Percentiles rank a stretch among this genome's conserved stretches.
Evolutionary conservation across 1,284 basidiomycete genomes (phyloP).

Genomic region (Cutaneotrichosporon cavernicola): DNA sequence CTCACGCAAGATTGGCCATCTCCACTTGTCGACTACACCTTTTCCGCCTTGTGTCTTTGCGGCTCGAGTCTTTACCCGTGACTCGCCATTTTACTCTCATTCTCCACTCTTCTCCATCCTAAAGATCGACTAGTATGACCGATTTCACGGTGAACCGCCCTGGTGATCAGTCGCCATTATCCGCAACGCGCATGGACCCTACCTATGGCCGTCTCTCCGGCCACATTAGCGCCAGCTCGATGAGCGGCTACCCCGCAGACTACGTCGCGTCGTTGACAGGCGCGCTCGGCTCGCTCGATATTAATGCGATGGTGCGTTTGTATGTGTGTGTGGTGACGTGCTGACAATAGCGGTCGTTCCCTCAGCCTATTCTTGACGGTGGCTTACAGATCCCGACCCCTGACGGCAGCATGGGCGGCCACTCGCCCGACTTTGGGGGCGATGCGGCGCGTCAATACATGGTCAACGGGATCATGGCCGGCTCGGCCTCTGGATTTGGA

Average conservation of each 20-base stretch:
- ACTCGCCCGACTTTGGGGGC: conserved; percentile 26
- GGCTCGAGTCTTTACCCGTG: not conserved
- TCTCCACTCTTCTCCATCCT: not conserved
- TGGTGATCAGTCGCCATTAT: conserved; percentile 21
- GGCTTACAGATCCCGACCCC: conserved; percentile 17
- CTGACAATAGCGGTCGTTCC: conserved; percentile 22
- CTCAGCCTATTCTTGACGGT: conserved; percentile 13
- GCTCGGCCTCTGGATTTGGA: conserved; percentile 10
- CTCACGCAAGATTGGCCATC: not conserved
- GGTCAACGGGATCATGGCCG: conserved; percentile 14
- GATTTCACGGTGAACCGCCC: conserved; percentile 27
- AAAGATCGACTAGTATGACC: conserved; percentile 17
- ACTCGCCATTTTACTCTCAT: conserved; percentile 4
- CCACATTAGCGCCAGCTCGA: conserved; percentile 10
- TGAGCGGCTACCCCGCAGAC: conserved; percentile 19
- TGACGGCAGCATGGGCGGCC: conserved; percentile 19
- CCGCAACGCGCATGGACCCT: conserved; percentile 20
- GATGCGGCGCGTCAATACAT: conserved; percentile 20
- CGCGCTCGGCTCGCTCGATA: conserved; percentile 24
- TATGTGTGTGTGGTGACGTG: not conserved
- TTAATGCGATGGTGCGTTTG: conserved; percentile 25
- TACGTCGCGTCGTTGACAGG: conserved; percentile 24
- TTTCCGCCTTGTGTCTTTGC: not conserved
- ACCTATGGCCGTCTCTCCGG: conserved; percentile 20
- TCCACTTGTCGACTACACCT: not conserved